Percentiles rank a stretch among this genome's conserved stretches.
These are phyloP conservation scores for Annulohypoxylon bovei DNA, from an alignment of 495 filamentous ascomycete species.

Conservation along the genomic window DNA sequence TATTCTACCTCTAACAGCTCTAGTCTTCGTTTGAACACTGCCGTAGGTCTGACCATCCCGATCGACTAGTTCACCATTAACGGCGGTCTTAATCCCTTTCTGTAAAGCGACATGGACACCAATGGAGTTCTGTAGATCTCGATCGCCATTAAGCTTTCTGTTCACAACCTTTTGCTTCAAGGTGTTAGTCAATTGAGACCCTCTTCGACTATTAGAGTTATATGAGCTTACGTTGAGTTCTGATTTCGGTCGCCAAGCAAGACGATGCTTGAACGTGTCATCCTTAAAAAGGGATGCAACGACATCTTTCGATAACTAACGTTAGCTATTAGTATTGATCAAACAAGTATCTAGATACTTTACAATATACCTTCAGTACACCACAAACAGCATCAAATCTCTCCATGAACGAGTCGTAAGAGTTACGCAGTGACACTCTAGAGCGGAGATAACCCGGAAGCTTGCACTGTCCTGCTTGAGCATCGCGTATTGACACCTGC, in stretches of 20 bases:
- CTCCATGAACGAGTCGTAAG: slow-evolving; percentile 7
- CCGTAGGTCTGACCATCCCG: background rate
- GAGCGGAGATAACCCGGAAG: background rate
- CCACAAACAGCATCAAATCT: slow-evolving; percentile 13
- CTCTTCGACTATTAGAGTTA: background rate
- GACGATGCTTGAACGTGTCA: slow-evolving; percentile 13
- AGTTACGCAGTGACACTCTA: background rate
- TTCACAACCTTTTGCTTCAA: background rate
- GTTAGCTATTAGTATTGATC: too few species aligned
- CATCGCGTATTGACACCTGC: slow-evolving; percentile 9
- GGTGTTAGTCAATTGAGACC: background rate
- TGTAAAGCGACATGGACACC: background rate
- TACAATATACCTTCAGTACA: slow-evolving; percentile 4
- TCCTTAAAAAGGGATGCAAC: slow-evolving; percentile 16
- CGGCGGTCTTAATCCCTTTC: background rate
- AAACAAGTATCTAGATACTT: too few species aligned
- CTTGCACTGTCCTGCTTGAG: slow-evolving; percentile 1
- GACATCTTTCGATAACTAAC: slow-evolving; percentile 19
- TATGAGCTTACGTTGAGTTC: slow-evolving; percentile 6
- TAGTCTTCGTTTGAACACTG: background rate
- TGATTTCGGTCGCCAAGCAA: slow-evolving; percentile 9
- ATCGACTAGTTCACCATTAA: background rate
- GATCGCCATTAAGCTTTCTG: background rate
- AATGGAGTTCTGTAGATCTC: background rate
- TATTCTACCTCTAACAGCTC: background rate